Evolutionary conservation across 2,329 filamentous ascomycete species (phyloP).

Genomic region (Neopestalotiopsis sp.): DNA sequence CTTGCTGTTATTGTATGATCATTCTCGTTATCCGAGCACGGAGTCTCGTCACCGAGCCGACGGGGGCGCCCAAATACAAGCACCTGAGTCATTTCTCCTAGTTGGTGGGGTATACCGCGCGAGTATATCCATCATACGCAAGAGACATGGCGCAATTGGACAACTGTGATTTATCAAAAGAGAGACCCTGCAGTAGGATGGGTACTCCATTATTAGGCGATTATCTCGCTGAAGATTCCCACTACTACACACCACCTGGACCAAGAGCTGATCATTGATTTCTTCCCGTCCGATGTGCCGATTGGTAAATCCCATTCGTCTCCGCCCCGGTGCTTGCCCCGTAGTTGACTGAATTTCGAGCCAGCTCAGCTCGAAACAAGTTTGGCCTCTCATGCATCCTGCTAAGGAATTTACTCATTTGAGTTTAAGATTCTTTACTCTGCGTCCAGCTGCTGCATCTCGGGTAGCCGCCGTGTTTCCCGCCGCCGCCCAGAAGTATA

Average conservation of each 20-base stretch:
- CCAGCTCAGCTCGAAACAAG: background rate
- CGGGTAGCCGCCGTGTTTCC: background rate
- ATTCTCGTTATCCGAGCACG: background rate
- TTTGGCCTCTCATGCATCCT: background rate
- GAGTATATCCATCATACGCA: constrained; percentile 7
- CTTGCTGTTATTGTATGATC: background rate
- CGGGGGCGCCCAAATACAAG: background rate
- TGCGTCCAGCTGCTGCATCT: background rate
- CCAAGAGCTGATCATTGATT: background rate
- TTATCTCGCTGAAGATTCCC: background rate
- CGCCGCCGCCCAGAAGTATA: background rate
- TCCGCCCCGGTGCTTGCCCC: background rate
- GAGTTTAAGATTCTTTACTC: background rate
- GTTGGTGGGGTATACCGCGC: background rate
- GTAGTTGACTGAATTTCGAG: background rate
- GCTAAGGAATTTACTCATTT: background rate
- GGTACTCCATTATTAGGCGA: background rate
- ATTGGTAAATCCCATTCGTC: background rate
- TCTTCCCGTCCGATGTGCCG: background rate
- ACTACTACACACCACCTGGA: background rate
- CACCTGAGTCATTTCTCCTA: background rate
- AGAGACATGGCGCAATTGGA: constrained; percentile 5
- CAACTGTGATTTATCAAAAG: background rate
- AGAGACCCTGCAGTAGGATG: background rate
- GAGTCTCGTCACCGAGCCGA: background rate